Base-by-base conservation (phyloP, 1,139 yeast species). In the Yamadazyma triangularis region DNA sequence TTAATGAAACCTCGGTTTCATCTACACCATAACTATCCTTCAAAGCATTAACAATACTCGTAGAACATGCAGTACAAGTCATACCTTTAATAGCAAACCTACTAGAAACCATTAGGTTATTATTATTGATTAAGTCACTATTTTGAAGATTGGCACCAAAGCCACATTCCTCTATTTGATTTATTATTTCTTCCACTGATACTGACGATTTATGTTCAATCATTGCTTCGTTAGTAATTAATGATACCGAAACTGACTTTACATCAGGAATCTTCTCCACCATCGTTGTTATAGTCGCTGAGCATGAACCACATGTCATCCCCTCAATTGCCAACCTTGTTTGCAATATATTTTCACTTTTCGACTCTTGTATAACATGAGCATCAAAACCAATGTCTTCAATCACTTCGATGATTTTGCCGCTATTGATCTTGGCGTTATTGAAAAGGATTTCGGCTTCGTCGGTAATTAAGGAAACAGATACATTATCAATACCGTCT, bases 21-120 rank as follows among this genome's bases (percentile, higher is more conserved):
- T 26, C 16, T 3, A 78, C 77, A 2, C 85, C 87, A 0, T 54
- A 53, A 4, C 72, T 27, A 1, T 50, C 43, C 33, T 65, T 64
- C 18, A 86, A 56, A 2, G 79, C 75, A 13, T 56, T 55, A 1
- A 81, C 75, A 23, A 88, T 75, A 1, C 89, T 62, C 2, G 77
- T 67, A 3, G 79, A 73, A 52, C 96, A 88, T 1, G 93, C 73
- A 3, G 91, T 84, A 50, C 96, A 88, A 4, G 96, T 86, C 96
- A 88, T 88, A 4, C 96, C 96, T 20, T 44, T 52, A 1, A 82
- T 56, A 21, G 63, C 58, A 19, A 34, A 36, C 16, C 13, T 27
- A 3, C 36, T 24, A 11, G 16, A 15, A 16, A 9, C 24, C n/a
- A 19, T 15, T 30, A 21, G 35, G 25, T 25, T 14, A 24, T 12